A percentile compares a stretch with the other conserved stretches of the same genome.
phyloP scores from a whole-genome alignment of 129 eudicot genomes.

The Chrysanthemum seticuspe region DNA sequence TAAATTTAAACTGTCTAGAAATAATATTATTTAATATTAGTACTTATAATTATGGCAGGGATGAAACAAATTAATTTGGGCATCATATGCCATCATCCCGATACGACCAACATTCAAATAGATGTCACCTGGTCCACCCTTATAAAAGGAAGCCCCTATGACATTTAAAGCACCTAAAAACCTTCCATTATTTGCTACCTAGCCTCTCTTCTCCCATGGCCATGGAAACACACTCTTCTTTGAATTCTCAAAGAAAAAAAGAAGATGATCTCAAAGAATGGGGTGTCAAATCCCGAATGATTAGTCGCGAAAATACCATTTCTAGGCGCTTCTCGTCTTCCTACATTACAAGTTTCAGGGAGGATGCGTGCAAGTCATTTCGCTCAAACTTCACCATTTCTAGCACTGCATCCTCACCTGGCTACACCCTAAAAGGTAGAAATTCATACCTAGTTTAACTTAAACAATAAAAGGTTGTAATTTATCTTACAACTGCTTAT shows the following conservation, averaged over 20 bases:
- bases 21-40: too few species aligned
- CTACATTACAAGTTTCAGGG: constrained; percentile 58
- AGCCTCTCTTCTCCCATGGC: constrained; percentile 18
- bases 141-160: constrained; percentile 26
- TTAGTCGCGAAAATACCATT: constrained; percentile 66
- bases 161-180: constrained; percentile 18
- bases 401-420: constrained; percentile 93
- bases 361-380: constrained; percentile 55
- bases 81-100: constrained; percentile 17
- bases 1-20: too few species aligned
- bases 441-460: not conserved
- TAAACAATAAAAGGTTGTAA: not conserved
- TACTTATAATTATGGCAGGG: too few species aligned
- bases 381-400: constrained; percentile 70
- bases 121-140: constrained; percentile 30
- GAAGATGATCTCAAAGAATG: constrained; percentile 65
- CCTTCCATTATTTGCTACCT: constrained; percentile 6
- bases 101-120: constrained; percentile 29
- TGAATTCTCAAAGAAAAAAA: constrained; percentile 28
- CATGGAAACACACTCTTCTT: constrained; percentile 44
- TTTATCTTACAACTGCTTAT: not conserved
- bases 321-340: constrained; percentile 88
- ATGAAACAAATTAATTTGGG: not conserved
- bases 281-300: constrained; percentile 61
- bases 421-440: constrained; percentile 69